These are phyloP conservation scores for Colletotrichum theobromicola DNA, from an alignment of 2,329 filamentous ascomycete genomes.

Conservation along the genomic window DNA sequence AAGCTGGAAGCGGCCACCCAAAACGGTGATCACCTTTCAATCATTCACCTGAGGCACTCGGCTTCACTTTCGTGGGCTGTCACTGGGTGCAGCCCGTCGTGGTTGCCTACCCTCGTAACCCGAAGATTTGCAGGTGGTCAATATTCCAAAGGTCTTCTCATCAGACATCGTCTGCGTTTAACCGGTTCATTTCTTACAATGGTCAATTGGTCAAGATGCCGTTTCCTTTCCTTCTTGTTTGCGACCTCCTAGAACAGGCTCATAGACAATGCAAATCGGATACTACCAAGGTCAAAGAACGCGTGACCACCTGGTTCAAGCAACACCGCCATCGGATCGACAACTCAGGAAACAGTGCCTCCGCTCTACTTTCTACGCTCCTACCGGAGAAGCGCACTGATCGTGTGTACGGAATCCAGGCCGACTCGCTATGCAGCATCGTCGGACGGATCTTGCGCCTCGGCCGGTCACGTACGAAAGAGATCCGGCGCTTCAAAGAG, in stretches of 20 bases:
- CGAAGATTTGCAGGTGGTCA: background rate
- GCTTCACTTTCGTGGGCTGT: background rate
- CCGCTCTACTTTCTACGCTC: conserved; percentile 75
- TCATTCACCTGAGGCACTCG: background rate
- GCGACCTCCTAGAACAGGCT: conserved; percentile 74
- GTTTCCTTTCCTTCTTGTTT: conserved; percentile 72
- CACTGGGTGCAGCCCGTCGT: background rate
- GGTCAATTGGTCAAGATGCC: conserved; percentile 51
- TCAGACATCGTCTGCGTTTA: background rate
- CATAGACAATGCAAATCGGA: conserved; percentile 49
- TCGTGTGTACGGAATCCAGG: conserved; percentile 76
- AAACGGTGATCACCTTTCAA: background rate
- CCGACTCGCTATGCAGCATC: conserved; percentile 66
- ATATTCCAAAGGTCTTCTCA: background rate
- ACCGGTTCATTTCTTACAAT: background rate
- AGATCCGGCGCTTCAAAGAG: conserved; percentile 67
- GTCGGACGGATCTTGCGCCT: conserved; percentile 70
- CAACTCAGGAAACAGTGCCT: conserved; percentile 58
- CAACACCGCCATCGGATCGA: conserved; percentile 64
- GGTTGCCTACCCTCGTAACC: background rate
- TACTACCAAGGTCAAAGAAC: conserved; percentile 31
- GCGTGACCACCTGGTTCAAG: conserved; percentile 72
- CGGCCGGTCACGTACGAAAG: conserved; percentile 61
- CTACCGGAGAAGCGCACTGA: conserved; percentile 79
- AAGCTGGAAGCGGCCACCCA: background rate